Conservation (phyloP, 2,329 filamentous ascomycete species). For the Setomelanomma holmii region DNA sequence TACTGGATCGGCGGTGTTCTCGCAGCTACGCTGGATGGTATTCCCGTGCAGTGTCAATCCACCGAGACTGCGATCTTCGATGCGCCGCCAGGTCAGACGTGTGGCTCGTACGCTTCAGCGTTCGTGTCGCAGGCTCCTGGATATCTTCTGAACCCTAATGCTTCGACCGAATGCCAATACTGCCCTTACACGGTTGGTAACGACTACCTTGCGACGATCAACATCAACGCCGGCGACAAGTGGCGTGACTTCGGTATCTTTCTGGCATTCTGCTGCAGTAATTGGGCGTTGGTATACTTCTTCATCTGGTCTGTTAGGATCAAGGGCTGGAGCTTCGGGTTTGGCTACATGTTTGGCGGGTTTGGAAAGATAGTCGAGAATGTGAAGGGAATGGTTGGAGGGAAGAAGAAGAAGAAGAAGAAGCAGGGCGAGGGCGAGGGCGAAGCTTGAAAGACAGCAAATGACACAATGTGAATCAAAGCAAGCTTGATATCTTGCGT, state of each 20-base stretch:
- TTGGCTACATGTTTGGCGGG: constrained; percentile 63
- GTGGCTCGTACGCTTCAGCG: constrained; percentile 66
- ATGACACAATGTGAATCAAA: too few relatives aligned
- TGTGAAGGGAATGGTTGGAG: constrained; percentile 20
- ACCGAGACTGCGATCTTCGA: constrained; percentile 71
- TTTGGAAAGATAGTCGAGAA: constrained; percentile 46
- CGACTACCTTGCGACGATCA: constrained; percentile 69
- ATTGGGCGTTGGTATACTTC: constrained; percentile 77
- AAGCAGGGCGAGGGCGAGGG: constrained; percentile 7
- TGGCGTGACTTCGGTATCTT: constrained; percentile 79
- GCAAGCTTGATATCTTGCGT: too few relatives aligned
- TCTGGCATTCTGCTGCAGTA: constrained; percentile 72
- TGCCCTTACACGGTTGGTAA: constrained; percentile 71
- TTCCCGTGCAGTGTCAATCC: constrained; percentile 54
- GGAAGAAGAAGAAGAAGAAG: constrained; percentile 18
- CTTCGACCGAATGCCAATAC: constrained; percentile 69
- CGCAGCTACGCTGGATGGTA: constrained; percentile 64
- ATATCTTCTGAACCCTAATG: constrained; percentile 69
- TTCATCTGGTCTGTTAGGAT: constrained; percentile 78
- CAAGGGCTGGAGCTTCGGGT: constrained; percentile 73
- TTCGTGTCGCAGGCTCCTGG: constrained; percentile 65
- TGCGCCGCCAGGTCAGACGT: constrained; percentile 69
- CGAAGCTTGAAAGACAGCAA: too few relatives aligned
- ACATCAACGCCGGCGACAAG: constrained; percentile 65
- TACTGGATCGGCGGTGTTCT: constrained; percentile 77